Evolutionary conservation across 176 grass and related monocot genomes (phyloP).

Genomic region (Bothriochloa decipiens): DNA sequence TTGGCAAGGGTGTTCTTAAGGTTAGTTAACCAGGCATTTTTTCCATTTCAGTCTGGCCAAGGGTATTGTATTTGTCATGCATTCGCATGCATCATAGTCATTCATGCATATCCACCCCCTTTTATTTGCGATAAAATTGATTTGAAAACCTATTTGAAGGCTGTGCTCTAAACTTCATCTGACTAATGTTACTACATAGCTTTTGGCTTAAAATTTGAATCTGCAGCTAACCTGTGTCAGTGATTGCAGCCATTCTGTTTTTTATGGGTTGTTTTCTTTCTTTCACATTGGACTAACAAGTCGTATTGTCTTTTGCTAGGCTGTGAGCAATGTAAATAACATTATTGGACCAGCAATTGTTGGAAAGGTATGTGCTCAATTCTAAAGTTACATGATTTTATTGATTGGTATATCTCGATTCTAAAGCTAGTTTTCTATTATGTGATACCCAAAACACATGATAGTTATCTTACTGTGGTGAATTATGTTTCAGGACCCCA

Average conservation of each 20-base stretch:
- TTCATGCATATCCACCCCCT: background rate
- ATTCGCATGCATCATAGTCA: background rate
- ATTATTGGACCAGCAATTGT: conserved; percentile 81
- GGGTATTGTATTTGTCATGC: background rate
- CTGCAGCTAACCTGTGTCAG: background rate
- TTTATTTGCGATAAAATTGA: background rate
- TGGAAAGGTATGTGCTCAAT: conserved; percentile 60
- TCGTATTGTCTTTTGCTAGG: conserved; percentile 43
- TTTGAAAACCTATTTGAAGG: background rate
- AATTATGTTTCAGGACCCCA: conserved; percentile 64
- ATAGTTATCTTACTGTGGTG: background rate
- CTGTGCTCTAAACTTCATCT: background rate
- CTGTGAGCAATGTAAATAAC: conserved; percentile 78
- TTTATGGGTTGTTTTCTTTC: background rate
- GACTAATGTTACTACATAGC: background rate
- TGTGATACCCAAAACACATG: background rate
- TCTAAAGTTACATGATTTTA: background rate
- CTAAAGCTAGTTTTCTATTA: background rate
- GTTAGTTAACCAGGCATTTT: conserved; percentile 34
- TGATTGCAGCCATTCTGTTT: background rate
- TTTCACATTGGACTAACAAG: conserved; percentile 8
- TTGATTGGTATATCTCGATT: conserved; percentile 34
- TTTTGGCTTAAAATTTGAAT: background rate
- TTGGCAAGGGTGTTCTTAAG: conserved; percentile 95
- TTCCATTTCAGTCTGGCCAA: background rate